Evolutionary conservation across 164 flowering plant species (phyloP).

Genomic region (Brasenia schreberi): DNA sequence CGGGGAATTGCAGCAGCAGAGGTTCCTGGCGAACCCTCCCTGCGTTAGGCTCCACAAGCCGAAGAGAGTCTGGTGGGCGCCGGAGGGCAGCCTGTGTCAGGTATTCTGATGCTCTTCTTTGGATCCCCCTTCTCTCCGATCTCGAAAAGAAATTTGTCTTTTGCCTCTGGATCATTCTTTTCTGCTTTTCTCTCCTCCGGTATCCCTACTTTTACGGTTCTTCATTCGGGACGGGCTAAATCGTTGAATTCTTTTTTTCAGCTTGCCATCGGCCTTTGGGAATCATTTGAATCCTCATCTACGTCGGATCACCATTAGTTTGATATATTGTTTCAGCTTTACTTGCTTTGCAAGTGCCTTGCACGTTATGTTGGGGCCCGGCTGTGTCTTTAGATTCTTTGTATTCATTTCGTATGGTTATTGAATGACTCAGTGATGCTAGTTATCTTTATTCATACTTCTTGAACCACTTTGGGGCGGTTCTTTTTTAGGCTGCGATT

Average conservation of each 20-base stretch:
- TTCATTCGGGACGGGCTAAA: neutral
- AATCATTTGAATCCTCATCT: no score
- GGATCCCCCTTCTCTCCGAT: neutral
- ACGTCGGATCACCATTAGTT: no score
- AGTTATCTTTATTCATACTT: no score
- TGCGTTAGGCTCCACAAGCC: constrained; percentile 31
- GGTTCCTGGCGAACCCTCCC: neutral
- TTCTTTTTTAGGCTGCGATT: no score
- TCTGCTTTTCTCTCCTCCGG: neutral
- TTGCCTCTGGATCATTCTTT: neutral
- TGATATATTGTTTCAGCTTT: no score
- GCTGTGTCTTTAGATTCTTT: no score
- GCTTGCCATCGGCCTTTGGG: neutral
- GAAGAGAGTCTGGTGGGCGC: constrained; percentile 76
- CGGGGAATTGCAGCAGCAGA: neutral
- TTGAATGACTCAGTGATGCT: no score
- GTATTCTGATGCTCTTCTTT: constrained; percentile 25
- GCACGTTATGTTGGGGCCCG: no score
- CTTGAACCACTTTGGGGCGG: no score
- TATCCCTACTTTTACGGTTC: no score
- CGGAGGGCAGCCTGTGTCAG: constrained; percentile 82
- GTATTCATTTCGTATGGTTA: no score
- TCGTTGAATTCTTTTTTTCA: neutral
- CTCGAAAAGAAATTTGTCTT: neutral
- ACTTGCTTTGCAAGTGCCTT: no score